A percentile compares a stretch with the other conserved stretches of the same genome.
These are phyloP conservation scores for Ustilaginoidea virens DNA, from an alignment of 2,329 filamentous ascomycete species.

Conservation along the genomic window DNA sequence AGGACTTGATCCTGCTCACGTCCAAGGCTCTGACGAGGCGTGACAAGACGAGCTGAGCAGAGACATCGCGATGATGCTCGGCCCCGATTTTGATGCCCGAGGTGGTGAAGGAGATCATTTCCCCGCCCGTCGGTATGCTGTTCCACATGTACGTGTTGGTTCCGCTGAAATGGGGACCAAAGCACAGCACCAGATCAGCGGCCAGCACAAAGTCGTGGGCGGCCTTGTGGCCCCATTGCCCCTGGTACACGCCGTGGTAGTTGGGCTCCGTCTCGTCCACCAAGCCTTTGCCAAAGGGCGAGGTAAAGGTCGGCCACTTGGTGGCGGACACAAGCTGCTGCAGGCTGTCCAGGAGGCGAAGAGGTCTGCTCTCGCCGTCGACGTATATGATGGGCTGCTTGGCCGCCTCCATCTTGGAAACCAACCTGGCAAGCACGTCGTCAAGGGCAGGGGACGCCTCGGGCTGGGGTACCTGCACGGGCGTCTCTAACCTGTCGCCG, in stretches of 20 bases:
- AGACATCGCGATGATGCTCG: conserved; percentile 15
- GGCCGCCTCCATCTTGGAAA: conserved; percentile 26
- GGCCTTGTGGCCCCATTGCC: conserved; percentile 20
- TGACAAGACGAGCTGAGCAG: conserved; percentile 8
- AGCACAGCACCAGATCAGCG: conserved; percentile 28
- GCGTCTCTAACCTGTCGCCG: conserved; percentile 12
- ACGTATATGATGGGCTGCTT: conserved; percentile 34
- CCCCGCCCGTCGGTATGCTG: conserved; percentile 17
- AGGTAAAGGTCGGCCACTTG: conserved; percentile 30
- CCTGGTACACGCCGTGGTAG: conserved; percentile 33
- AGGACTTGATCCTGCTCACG: conserved; percentile 8
- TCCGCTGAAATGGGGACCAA: conserved; percentile 29
- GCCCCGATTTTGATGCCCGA: conserved; percentile 15
- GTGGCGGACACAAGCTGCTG: conserved; percentile 26
- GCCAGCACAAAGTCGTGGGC: conserved; percentile 20
- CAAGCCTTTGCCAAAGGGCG: conserved; percentile 32
- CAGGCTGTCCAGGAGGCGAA: conserved; percentile 24
- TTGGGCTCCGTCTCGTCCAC: conserved; percentile 30
- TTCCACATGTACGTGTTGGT: conserved; percentile 28
- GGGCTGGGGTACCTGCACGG: conserved; percentile 5
- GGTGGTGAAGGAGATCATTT: conserved; percentile 18
- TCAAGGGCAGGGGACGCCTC: conserved; percentile 8
- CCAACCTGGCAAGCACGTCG: conserved; percentile 16
- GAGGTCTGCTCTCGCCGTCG: conserved; percentile 30
- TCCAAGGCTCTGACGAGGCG: conserved; percentile 11